A percentile compares a stretch with the other conserved stretches of the same genome.
Conservation (phyloP, 2,329 filamentous ascomycete genomes). For the Trichoderma gracile region DNA sequence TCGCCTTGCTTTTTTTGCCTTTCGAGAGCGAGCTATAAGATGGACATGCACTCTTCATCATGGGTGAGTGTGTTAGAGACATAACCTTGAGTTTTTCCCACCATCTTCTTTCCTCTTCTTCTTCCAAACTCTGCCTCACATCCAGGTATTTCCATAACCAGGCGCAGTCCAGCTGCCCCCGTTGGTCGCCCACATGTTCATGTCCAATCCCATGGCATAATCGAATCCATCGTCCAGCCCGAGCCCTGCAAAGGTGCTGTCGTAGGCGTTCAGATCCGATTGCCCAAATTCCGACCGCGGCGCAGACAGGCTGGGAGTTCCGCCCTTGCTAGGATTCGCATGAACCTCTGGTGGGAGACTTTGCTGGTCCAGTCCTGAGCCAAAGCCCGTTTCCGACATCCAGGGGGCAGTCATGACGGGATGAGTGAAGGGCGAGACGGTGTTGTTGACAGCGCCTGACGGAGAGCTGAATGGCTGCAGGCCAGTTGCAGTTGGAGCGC, state of each 20-base stretch:
- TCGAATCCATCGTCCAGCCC: slow-evolving; percentile 49
- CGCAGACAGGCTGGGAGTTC: slow-evolving; percentile 27
- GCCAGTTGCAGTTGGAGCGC: background rate
- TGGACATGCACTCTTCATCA: no score
- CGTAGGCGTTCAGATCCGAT: slow-evolving; percentile 49
- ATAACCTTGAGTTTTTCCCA: background rate
- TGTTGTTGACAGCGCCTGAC: slow-evolving; percentile 19
- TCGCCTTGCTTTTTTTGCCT: slow-evolving; percentile 3
- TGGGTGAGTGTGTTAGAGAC: background rate
- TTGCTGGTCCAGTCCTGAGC: slow-evolving; percentile 11
- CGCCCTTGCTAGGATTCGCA: background rate
- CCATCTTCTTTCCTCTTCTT: no score
- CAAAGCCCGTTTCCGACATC: slow-evolving; percentile 35
- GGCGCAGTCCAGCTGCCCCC: slow-evolving; percentile 37
- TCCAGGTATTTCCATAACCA: slow-evolving; percentile 35
- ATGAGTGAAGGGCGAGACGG: slow-evolving; percentile 36
- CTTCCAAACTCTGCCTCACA: background rate
- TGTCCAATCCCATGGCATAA: slow-evolving; percentile 46
- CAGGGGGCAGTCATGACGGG: slow-evolving; percentile 37
- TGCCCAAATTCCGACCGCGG: slow-evolving; percentile 25
- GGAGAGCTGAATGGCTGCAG: slow-evolving; percentile 11
- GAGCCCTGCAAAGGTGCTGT: slow-evolving; percentile 50
- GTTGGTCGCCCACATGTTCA: slow-evolving; percentile 40
- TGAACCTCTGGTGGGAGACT: background rate
- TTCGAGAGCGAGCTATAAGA: background rate